Evolutionary conservation across 2,329 filamentous ascomycete genomes (phyloP).

Genomic region (Cryphonectria carpinicola): DNA sequence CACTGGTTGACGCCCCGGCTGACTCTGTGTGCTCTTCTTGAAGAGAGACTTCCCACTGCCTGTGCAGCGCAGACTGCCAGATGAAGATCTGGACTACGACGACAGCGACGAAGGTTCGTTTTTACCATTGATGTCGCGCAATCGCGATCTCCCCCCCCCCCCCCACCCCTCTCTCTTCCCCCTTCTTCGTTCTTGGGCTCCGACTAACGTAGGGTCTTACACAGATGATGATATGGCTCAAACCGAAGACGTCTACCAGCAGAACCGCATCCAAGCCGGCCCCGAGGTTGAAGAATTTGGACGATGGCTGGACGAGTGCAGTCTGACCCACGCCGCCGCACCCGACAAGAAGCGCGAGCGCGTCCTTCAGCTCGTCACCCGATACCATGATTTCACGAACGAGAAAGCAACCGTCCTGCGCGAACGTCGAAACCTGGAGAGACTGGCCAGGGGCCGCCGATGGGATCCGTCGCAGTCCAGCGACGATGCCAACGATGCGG

Average conservation of each 20-base stretch:
- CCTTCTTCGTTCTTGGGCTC: background rate
- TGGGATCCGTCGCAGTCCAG: constrained; percentile 37
- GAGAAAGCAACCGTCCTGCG: constrained; percentile 50
- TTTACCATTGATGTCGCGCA: background rate
- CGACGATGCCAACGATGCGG: constrained; percentile 58
- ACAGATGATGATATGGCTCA: constrained; percentile 36
- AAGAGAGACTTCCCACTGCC: constrained; percentile 23
- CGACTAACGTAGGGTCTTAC: constrained; percentile 6
- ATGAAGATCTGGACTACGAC: constrained; percentile 22
- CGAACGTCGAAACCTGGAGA: constrained; percentile 44
- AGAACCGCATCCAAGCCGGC: constrained; percentile 62
- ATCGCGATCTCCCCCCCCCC: background rate
- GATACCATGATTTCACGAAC: constrained; percentile 63
- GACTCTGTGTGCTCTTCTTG: constrained; percentile 13
- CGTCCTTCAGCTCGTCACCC: constrained; percentile 69
- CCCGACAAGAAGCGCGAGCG: constrained; percentile 62
- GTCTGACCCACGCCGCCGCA: constrained; percentile 54
- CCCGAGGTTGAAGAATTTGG: constrained; percentile 88
- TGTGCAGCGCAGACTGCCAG: constrained; percentile 29
- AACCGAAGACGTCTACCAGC: constrained; percentile 39
- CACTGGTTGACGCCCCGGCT: constrained; percentile 15
- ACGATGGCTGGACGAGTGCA: constrained; percentile 76
- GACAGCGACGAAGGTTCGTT: constrained; percentile 30
- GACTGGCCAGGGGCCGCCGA: constrained; percentile 35
- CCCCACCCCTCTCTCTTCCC: no score